A percentile compares a stretch with the other conserved stretches of the same genome.
Conservation (phyloP, 176 grass and related monocot genomes). For the Secale cereale region DNA sequence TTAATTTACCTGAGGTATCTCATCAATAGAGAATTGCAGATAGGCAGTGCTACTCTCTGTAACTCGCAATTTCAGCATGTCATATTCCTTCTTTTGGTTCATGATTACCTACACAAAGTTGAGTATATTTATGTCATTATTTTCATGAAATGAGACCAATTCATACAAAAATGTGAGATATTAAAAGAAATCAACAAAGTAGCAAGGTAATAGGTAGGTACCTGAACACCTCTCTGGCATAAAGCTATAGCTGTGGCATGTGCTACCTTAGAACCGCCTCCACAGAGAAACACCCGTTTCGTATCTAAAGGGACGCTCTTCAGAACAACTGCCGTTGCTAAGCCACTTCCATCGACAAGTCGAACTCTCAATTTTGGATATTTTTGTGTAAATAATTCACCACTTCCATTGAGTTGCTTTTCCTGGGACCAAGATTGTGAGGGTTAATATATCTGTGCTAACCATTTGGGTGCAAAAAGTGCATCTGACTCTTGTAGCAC, state of each 20-base stretch:
- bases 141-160: background rate
- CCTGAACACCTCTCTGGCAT: constrained; percentile 71
- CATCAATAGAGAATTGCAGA: constrained; percentile 51
- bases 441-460: background rate
- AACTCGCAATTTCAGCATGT: constrained; percentile 55
- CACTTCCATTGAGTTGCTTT: constrained; percentile 66
- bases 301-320: constrained; percentile 55
- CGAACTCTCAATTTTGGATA: constrained; percentile 73
- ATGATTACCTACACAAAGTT: constrained; percentile 59
- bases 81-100: constrained; percentile 59
- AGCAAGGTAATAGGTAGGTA: constrained; percentile 21
- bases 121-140: background rate
- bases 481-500: background rate
- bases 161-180: background rate
- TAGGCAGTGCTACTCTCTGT: constrained; percentile 33
- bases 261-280: constrained; percentile 63
- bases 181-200: background rate
- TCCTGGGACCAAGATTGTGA: constrained; percentile 35
- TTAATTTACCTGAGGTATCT: constrained; percentile 69
- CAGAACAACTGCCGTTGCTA: constrained; percentile 75
- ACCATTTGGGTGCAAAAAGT: background rate
- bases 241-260: constrained; percentile 45
- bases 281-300: constrained; percentile 44
- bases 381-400: constrained; percentile 66
- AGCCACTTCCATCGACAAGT: background rate